Base-by-base conservation (phyloP, 169 alveolate species). In the Eimeria maxima region DNA sequence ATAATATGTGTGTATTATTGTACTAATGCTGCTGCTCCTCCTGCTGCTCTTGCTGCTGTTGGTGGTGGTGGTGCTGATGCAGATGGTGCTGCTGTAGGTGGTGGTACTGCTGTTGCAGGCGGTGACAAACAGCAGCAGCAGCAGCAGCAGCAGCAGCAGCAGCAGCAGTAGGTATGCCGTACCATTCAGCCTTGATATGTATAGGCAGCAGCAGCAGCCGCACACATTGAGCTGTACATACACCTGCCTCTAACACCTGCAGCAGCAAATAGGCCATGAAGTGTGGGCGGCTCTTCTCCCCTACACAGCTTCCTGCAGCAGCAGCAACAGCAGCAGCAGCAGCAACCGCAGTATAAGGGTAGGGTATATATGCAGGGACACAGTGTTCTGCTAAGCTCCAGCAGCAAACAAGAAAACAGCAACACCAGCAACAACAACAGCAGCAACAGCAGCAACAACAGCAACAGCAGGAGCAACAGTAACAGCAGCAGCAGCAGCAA, bases 291-390 rank as follows among this genome's bases (percentile, higher is more conserved):
- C 97, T 97, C 74, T 94, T 84, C 87, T 96, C 97, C 94, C 98
- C 98, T 42, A 98, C 97, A 90, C 99, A 98, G 55, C 96, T 96
- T 42, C 95, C 95, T 90, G 95, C 38, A 74, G n/a, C 65, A 57
- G 74, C 88, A 78, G 88, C 88, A 78, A 63, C 80, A 69, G 45
- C 80, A 69, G 44, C 80, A 6, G 80, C 80, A 69, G 80, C 42
- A 33, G 80, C 80, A 69, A 20, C 80, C 13, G 33, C 76, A 67
- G 76, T 22, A 33, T 27, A 22, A 69, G 22, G 2, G 7, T 1
- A 33, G 45, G 45, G 45, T 24, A 10, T 33, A 22, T 47, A 20
- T 14, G 67, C 24, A 5, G 7, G 67, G 22, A 5, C 67, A 16
- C 18, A 57, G 24, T 57, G n/a, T 7, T 14, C 24, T 24, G 16